phyloP scores from a whole-genome alignment of 2,329 filamentous ascomycete genomes.

The Alternaria sp. region DNA sequence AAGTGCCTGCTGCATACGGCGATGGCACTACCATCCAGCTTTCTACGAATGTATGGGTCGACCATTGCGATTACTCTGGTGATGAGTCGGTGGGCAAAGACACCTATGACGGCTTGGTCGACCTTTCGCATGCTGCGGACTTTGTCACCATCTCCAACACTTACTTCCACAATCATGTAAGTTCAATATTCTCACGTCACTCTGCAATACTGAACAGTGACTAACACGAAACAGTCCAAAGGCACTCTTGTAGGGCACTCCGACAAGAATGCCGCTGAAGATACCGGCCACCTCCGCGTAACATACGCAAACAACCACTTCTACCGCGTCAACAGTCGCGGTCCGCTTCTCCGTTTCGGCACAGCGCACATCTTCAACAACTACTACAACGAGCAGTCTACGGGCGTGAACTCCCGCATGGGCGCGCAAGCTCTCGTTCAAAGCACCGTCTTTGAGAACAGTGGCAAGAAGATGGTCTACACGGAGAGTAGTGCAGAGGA shows the following conservation, averaged over 20 bases:
- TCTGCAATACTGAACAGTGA: not conserved
- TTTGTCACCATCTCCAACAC: slow-evolving; percentile 64
- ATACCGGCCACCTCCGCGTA: slow-evolving; percentile 68
- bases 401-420: slow-evolving; percentile 54
- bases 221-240: slow-evolving; percentile 52
- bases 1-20: slow-evolving; percentile 63
- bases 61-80: slow-evolving; percentile 71
- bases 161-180: slow-evolving; percentile 61
- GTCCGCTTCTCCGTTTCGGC: slow-evolving; percentile 70
- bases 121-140: slow-evolving; percentile 70
- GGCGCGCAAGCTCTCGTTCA: slow-evolving; percentile 54
- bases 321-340: slow-evolving; percentile 69
- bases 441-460: slow-evolving; percentile 64
- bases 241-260: slow-evolving; percentile 67
- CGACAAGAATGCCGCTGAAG: slow-evolving; percentile 62
- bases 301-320: slow-evolving; percentile 74
- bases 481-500: slow-evolving; percentile 61
- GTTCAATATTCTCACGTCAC: not conserved
- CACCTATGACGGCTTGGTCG: slow-evolving; percentile 56
- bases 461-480: slow-evolving; percentile 64
- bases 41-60: slow-evolving; percentile 67
- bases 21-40: slow-evolving; percentile 68
- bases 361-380: slow-evolving; percentile 69
- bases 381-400: slow-evolving; percentile 47
- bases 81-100: slow-evolving; percentile 37